Evolutionary conservation across 2,329 filamentous ascomycete genomes (phyloP), one percentile per base, ranked within the genome.

Genomic region (Aulographum hederae): DNA sequence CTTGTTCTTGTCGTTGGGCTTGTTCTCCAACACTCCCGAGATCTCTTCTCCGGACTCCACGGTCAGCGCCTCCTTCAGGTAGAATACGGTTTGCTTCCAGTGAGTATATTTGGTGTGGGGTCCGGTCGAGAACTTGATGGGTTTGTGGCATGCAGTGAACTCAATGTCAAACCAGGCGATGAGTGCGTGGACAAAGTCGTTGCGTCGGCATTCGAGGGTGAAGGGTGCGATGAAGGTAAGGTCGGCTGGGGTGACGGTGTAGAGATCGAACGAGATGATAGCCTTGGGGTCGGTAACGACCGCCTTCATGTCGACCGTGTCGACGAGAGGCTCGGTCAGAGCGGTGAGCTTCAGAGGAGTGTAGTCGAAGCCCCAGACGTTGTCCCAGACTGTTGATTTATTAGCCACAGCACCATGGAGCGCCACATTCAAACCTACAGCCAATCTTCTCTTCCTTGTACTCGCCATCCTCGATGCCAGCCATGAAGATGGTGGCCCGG

Each of bases 401-500:
- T 8, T 25, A 25, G 8, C 8, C 21, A 25, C 8, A 8, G n/a
- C 8, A n/a, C n/a, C n/a, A n/a, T n/a, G n/a, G n/a, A n/a, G n/a
- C n/a, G n/a, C 21, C 30, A 28, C 18, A 29, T 5, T 32, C 38
- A 35, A 32, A 60, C 82, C 63, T 57, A 95, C 86, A 98, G 58
- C 85, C 86, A 50, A 98, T 98, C 69, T 98, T 98, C 65, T 98
- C 89, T 41, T 95, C 86, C 68, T 95, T 95, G 71, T 98, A 98
- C 39, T 98, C 89, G 42, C 89, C 89, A 50, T 98, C 89, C 63
- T 98, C 89, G 39, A 98, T 98, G 49, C 79, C 89, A 37, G 84
- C 89, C 55, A 92, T 73, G 60, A 84, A 94, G 54, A 98, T 93
- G 46, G 82, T 94, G 32, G 89, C 89, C 70, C 93, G 95, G 62